Evolutionary conservation across 2,329 filamentous ascomycete species (phyloP).

Genomic region (Exophiala mesophila): DNA sequence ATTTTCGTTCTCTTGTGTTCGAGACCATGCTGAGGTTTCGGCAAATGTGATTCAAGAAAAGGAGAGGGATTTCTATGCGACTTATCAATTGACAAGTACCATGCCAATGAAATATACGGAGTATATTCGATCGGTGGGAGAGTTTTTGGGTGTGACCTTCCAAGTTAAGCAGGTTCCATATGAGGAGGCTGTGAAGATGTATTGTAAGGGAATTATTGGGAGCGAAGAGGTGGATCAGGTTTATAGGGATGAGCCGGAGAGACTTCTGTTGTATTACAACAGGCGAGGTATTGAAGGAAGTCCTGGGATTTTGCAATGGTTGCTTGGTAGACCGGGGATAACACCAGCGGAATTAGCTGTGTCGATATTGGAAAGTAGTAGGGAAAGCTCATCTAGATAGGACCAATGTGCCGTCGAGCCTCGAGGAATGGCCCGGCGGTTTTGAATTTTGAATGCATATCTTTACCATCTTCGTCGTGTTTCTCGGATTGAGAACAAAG

Average conservation of each 20-base stretch:
- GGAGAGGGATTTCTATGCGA: slow-evolving; percentile 6
- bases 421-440: too few relatives aligned
- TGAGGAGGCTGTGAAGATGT: slow-evolving; percentile 3
- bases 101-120: slow-evolving; percentile 7
- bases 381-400: too few relatives aligned
- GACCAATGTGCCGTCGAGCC: too few relatives aligned
- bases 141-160: slow-evolving; percentile 5
- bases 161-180: slow-evolving; percentile 3
- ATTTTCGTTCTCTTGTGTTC: slow-evolving; percentile 5
- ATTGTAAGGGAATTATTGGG: slow-evolving; percentile 1
- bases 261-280: slow-evolving; percentile 11
- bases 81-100: slow-evolving; percentile 8
- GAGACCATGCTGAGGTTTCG: slow-evolving; percentile 9
- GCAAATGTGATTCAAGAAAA: slow-evolving; percentile 7
- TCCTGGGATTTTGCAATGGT: slow-evolving; percentile 12
- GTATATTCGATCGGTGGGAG: slow-evolving; percentile 4
- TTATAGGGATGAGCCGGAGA: slow-evolving; percentile 5
- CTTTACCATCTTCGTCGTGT: too few relatives aligned
- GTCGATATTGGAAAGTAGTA: too few relatives aligned
- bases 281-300: slow-evolving; percentile 2
- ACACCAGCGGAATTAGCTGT: slow-evolving; percentile 6
- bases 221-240: not conserved
- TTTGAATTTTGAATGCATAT: too few relatives aligned
- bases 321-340: slow-evolving; percentile 5
- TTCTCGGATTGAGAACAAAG: too few relatives aligned